phyloP scores from a whole-genome alignment of 106 monocot genomes.

The Dioscorea dumetorum region DNA sequence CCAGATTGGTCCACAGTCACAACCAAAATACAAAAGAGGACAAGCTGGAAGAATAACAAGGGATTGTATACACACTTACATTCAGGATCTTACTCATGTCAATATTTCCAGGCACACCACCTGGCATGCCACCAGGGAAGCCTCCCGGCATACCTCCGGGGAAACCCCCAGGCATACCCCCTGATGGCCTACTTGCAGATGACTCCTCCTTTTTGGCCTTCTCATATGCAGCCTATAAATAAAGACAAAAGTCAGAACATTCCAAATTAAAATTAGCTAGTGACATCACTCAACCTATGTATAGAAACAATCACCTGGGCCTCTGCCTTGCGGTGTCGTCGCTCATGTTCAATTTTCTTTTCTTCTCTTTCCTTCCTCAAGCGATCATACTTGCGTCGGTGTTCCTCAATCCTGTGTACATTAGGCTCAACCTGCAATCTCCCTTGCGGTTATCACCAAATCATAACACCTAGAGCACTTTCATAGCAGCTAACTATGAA shows the following conservation, averaged over 20 bases:
- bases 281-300: background rate
- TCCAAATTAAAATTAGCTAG: background rate
- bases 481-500: background rate
- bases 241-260: background rate
- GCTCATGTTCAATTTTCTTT: constrained; percentile 66
- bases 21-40: too few relatives aligned
- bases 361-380: constrained; percentile 71
- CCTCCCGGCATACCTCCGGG: constrained; percentile 53
- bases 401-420: constrained; percentile 94
- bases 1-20: background rate
- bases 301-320: constrained; percentile 59
- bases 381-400: constrained; percentile 91
- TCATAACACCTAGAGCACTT: background rate
- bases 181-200: constrained; percentile 35
- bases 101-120: constrained; percentile 54
- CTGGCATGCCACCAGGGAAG: constrained; percentile 40
- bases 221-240: constrained; percentile 86
- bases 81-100: constrained; percentile 97
- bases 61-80: constrained; percentile 30
- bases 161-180: constrained; percentile 46
- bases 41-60: background rate
- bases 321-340: constrained; percentile 63
- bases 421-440: constrained; percentile 72
- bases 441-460: background rate
- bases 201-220: constrained; percentile 85